Evolutionary conservation across 768 basidiomycete genomes (phyloP), one percentile per base, ranked within the genome.

Genomic region (Phlegmacium glaucopus): DNA sequence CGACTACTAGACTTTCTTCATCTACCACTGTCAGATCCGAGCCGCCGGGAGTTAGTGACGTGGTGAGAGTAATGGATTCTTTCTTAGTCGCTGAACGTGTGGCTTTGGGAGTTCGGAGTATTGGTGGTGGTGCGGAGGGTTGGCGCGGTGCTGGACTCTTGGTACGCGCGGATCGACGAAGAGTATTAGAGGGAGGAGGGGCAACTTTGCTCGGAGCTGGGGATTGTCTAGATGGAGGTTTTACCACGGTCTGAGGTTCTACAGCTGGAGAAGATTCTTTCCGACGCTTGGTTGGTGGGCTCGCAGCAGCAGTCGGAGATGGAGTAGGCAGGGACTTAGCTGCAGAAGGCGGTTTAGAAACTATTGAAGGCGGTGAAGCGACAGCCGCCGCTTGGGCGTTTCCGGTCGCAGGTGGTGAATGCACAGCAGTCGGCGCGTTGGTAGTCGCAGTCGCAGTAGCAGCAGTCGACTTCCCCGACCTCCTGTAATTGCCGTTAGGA

Each of bases 401-500:
- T 45, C 68, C 68, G 39, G 64, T 66, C 44, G 59, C 62, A 32
- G 64, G 54, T 43, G 61, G 53, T 15, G 62, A 53, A 22, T 63
- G 58, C 1, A 67, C 57, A 27, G 50, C 46, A 16, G 56, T 32
- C 13, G 64, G 60, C 4, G 64, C 38, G n/a, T 55, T 60, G 22
- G 65, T 56, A 1, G 67, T 55, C n/a, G 61, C 55, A 1, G 67
- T 55, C n/a, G 61, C 55, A 15, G 61, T 49, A 25, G 60, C 48
- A 15, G 64, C 66, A 7, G 62, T 58, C 0, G 65, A 56, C 42
- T 75, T 74, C 40, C 72, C 71, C 1, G 88, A 88, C 54, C 89
- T 83, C 51, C 92, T 83, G 64, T 94, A 95, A 41, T 77, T 82
- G 25, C 73, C 79, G 28, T 73, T 77, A 1, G 91, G 89, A 63